Evolutionary conservation across 164 flowering plant genomes (phyloP).

Genomic region (Aristolochia contorta): DNA sequence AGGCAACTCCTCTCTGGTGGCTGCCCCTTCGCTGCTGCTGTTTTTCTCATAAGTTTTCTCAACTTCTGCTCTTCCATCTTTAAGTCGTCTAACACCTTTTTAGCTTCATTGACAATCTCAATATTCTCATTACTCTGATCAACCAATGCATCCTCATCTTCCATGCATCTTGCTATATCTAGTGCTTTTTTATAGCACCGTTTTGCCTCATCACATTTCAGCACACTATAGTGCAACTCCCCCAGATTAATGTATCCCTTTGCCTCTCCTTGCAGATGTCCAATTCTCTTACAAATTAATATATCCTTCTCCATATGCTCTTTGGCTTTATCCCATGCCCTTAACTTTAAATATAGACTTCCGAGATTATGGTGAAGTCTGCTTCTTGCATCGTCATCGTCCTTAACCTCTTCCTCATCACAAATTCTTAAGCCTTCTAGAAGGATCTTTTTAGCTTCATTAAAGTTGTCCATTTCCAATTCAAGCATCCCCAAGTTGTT

Average conservation of each 20-base stretch:
- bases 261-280: slow-evolving; percentile 85
- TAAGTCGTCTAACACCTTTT: slow-evolving; percentile 49
- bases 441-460: slow-evolving; percentile 58
- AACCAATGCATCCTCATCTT: slow-evolving; percentile 80
- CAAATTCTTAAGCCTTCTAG: slow-evolving; percentile 62
- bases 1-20: slow-evolving; percentile 55
- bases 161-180: slow-evolving; percentile 68
- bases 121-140: slow-evolving; percentile 57
- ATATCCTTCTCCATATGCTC: slow-evolving; percentile 78
- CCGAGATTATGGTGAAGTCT: slow-evolving; percentile 97
- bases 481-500: slow-evolving; percentile 95
- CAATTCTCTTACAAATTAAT: slow-evolving; percentile 58
- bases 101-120: slow-evolving; percentile 45
- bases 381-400: slow-evolving; percentile 64
- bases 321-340: slow-evolving; percentile 69
- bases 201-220: slow-evolving; percentile 66
- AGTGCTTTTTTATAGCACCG: slow-evolving; percentile 68
- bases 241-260: slow-evolving; percentile 95
- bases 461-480: slow-evolving; percentile 79
- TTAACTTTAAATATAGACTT: slow-evolving; percentile 57
- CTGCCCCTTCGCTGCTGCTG: slow-evolving; percentile 42
- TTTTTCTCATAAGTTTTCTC: slow-evolving; percentile 56
- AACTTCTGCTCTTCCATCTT: slow-evolving; percentile 75
- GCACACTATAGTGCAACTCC: slow-evolving; percentile 59
- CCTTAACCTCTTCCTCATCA: slow-evolving; percentile 78